Percentiles rank a stretch among this genome's conserved stretches.
These are phyloP conservation scores for Trametes sanguinea DNA, from an alignment of 768 basidiomycete genomes.

Conservation along the genomic window DNA sequence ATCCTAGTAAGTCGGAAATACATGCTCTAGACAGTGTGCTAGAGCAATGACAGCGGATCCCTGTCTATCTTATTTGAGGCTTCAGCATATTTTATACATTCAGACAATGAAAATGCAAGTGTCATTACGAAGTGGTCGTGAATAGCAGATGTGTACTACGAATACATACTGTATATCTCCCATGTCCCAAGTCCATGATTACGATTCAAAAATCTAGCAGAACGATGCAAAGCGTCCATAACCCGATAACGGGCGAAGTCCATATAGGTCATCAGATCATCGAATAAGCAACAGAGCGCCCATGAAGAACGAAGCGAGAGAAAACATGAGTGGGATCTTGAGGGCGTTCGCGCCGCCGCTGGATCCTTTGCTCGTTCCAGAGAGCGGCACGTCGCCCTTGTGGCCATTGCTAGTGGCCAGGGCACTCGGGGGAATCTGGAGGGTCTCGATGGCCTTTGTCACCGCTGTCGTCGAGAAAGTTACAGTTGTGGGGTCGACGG, in stretches of 20 bases:
- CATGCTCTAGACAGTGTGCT: too few species aligned
- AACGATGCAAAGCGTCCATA: too few species aligned
- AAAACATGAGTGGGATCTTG: background rate
- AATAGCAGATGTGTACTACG: too few species aligned
- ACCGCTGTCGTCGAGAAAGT: slow-evolving; percentile 61
- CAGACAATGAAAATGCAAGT: too few species aligned
- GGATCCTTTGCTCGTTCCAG: slow-evolving; percentile 27
- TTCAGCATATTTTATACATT: too few species aligned
- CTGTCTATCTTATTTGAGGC: too few species aligned
- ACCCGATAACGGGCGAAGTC: background rate
- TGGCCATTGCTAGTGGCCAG: slow-evolving; percentile 70
- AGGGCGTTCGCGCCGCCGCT: slow-evolving; percentile 19
- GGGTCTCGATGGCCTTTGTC: slow-evolving; percentile 58
- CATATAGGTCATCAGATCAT: background rate
- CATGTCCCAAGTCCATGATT: too few species aligned
- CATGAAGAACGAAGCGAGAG: background rate
- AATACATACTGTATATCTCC: too few species aligned
- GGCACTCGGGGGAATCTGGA: slow-evolving; percentile 52
- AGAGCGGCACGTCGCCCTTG: slow-evolving; percentile 30
- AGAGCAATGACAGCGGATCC: too few species aligned
- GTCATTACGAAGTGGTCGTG: too few species aligned
- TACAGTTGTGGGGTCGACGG: slow-evolving; percentile 37
- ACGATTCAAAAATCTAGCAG: too few species aligned
- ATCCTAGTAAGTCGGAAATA: too few species aligned
- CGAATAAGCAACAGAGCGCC: background rate